phyloP scores from a whole-genome alignment of 129 eudicot genomes.

The Flaveria robusta region DNA sequence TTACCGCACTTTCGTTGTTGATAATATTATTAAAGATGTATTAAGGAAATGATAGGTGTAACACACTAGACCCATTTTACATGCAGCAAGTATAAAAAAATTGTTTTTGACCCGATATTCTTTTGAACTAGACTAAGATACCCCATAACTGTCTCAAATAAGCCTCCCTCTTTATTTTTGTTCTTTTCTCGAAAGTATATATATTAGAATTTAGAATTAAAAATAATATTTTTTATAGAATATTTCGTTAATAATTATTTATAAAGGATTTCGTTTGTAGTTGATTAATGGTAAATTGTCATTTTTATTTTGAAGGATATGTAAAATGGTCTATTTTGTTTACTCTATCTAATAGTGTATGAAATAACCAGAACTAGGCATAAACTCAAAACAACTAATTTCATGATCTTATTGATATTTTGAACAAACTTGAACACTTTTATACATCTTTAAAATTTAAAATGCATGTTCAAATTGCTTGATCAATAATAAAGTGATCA shows the following conservation, averaged over 20 bases:
- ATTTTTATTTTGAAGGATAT: too few species aligned
- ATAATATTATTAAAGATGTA: neutral
- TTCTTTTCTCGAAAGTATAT: neutral
- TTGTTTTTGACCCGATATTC: neutral
- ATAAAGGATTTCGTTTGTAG: neutral
- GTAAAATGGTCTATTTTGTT: too few species aligned
- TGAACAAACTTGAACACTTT: neutral
- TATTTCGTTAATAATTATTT: too few species aligned
- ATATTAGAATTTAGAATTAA: neutral
- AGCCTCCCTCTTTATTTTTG: neutral
- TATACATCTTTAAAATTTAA: neutral
- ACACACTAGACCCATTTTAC: neutral
- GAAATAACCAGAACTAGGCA: too few species aligned
- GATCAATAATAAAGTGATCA: neutral
- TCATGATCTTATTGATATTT: neutral
- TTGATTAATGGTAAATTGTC: neutral
- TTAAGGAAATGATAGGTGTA: neutral
- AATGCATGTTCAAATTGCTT: neutral
- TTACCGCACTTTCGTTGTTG: neutral
- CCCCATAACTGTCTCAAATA: neutral
- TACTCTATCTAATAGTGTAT: too few species aligned
- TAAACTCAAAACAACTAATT: neutral
- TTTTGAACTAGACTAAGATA: conserved; percentile 1
- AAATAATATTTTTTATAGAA: neutral
- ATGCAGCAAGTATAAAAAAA: neutral